Evolutionary conservation across 208 protist species (phyloP).

Genomic region (Trypanosoma cruzi): DNA sequence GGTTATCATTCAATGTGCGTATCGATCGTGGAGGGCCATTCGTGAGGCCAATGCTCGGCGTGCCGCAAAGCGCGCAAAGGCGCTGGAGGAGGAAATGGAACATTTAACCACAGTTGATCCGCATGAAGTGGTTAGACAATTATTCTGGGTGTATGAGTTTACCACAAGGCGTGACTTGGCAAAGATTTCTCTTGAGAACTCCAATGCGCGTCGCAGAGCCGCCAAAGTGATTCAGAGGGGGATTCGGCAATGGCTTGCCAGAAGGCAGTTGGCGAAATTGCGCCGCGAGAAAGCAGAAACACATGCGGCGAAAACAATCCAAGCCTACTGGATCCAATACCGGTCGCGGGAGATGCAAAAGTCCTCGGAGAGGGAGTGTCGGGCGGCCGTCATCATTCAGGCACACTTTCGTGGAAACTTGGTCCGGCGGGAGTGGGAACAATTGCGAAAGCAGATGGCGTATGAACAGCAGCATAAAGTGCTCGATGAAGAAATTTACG

Average conservation of each 20-base stretch:
- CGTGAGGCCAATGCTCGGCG: constrained; percentile 28
- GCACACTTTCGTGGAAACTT: constrained; percentile 64
- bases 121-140: constrained; percentile 68
- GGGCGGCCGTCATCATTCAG: constrained; percentile 68
- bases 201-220: constrained; percentile 28
- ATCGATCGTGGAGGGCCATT: constrained; percentile 47
- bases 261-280: constrained; percentile 3
- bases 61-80: constrained; percentile 38
- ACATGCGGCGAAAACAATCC: constrained; percentile 38
- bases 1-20: constrained; percentile 63
- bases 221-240: constrained; percentile 60
- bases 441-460: constrained; percentile 34
- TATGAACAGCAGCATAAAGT: constrained; percentile 38
- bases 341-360: constrained; percentile 33
- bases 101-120: constrained; percentile 54
- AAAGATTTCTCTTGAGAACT: constrained; percentile 34
- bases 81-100: constrained; percentile 53
- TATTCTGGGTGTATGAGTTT: constrained; percentile 85
- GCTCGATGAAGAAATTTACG: constrained; percentile 52
- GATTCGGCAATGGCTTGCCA: constrained; percentile 36
- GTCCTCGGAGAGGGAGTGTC: constrained; percentile 31
- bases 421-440: constrained; percentile 56
- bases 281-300: constrained; percentile 7
- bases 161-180: constrained; percentile 40
- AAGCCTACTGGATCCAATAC: constrained; percentile 53